phyloP scores from a whole-genome alignment of 2,329 filamentous ascomycete species.

The Colletotrichum gloeosporioides region DNA sequence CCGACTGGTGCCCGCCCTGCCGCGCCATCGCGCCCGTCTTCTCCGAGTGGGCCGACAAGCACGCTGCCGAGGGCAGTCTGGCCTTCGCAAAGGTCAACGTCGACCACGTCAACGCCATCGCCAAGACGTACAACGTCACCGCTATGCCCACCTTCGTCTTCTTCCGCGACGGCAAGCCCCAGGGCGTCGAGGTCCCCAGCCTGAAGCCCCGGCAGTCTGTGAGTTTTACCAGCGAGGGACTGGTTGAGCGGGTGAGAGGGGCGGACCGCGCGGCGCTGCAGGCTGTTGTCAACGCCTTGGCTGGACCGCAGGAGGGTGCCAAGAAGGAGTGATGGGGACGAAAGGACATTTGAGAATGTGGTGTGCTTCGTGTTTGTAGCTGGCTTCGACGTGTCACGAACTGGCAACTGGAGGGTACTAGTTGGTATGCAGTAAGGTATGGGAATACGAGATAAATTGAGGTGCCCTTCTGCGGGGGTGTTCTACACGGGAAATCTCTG shows the following conservation, averaged over 20 bases:
- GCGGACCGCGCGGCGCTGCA: background rate
- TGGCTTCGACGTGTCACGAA: background rate
- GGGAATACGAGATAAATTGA: too few relatives aligned
- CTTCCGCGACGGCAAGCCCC: constrained; percentile 56
- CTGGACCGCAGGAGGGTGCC: background rate
- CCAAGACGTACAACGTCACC: constrained; percentile 53
- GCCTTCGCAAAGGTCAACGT: constrained; percentile 42
- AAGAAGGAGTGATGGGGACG: background rate
- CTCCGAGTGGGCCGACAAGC: constrained; percentile 44
- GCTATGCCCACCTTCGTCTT: constrained; percentile 67
- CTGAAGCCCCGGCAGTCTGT: background rate
- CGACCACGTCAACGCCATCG: constrained; percentile 57
- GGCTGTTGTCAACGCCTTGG: background rate
- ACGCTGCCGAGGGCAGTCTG: constrained; percentile 40
- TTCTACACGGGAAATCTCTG: too few relatives aligned
- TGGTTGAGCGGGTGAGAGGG: background rate
- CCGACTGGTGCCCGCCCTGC: constrained; percentile 58
- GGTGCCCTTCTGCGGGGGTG: too few relatives aligned
- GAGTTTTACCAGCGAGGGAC: background rate
- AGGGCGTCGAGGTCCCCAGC: constrained; percentile 22
- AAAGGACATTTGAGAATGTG: accelerated
- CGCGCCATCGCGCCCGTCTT: constrained; percentile 52
- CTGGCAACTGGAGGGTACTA: background rate
- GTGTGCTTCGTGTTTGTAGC: background rate
- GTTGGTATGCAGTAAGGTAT: background rate